Evolutionary conservation across 148 eudicot genomes (phyloP).

Genomic region (Chenopodium suecicum): DNA sequence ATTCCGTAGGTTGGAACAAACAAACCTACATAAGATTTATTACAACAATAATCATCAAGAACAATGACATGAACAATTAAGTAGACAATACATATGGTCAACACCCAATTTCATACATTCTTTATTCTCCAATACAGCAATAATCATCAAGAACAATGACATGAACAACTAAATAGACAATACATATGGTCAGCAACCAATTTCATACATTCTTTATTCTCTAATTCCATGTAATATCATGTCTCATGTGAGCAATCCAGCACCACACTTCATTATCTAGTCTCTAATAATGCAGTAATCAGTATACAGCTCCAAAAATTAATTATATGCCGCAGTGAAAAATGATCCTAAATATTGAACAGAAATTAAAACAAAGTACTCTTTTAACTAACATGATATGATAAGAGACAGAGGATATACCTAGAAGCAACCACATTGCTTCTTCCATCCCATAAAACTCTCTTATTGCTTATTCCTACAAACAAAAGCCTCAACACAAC

Average conservation of each 20-base stretch:
- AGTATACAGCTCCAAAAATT: conserved; percentile 14
- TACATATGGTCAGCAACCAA: background rate
- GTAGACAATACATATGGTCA: background rate
- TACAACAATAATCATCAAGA: background rate
- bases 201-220: background rate
- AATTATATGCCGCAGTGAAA: conserved; percentile 7
- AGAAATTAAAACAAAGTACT: background rate
- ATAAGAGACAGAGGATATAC: conserved; percentile 16
- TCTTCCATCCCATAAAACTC: conserved; percentile 17
- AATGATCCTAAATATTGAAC: conserved; percentile 9
- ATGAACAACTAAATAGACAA: background rate
- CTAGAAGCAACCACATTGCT: conserved; percentile 21
- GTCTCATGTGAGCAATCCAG: conserved; percentile 8
- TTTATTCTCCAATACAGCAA: background rate
- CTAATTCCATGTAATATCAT: conserved; percentile 4
- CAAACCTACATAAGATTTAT: background rate
- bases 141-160: background rate
- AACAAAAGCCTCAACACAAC: background rate
- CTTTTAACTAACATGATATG: conserved; percentile 13
- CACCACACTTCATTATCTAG: background rate
- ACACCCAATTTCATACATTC: background rate
- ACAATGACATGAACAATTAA: background rate
- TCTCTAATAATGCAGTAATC: background rate
- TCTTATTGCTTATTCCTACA: conserved; percentile 16
- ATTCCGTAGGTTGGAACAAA: background rate